These are phyloP conservation scores for Candida arabinofermentans DNA, from an alignment of 805 yeast species.

Conservation along the genomic window DNA sequence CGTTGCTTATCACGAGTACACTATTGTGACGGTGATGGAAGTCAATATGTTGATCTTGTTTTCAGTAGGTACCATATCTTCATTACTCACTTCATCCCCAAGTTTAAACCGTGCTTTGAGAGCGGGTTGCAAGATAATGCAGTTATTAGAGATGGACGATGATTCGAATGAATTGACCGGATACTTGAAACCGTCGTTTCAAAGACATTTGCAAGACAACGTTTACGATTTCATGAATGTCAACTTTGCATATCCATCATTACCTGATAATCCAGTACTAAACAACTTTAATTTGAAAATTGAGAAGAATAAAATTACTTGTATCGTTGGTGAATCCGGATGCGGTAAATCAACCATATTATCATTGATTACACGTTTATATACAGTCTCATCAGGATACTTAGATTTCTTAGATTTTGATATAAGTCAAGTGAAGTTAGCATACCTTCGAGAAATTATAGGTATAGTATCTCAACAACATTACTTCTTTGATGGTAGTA, in stretches of 20 bases:
- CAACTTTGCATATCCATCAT: conserved; percentile 44
- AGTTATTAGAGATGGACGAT: conserved; percentile 33
- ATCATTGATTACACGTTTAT: conserved; percentile 52
- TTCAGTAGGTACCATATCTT: conserved; percentile 61
- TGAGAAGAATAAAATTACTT: conserved; percentile 47
- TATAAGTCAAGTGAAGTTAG: conserved; percentile 41
- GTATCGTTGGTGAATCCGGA: conserved; percentile 84
- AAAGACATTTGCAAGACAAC: conserved; percentile 1
- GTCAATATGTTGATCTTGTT: conserved; percentile 72
- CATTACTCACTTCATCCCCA: conserved; percentile 64
- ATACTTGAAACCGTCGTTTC: conserved; percentile 23
- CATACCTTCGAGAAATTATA: conserved; percentile 47
- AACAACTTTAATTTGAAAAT: conserved; percentile 41
- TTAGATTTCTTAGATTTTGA: conserved; percentile 43
- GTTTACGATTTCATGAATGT: conserved; percentile 42
- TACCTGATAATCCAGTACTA: conserved; percentile 29
- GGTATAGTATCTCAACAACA: conserved; percentile 78
- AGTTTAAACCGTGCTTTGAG: conserved; percentile 76
- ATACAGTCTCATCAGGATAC: conserved; percentile 34
- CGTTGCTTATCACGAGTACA: conserved; percentile 56
- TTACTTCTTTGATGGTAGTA: conserved; percentile 65
- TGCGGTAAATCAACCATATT: conserved; percentile 84
- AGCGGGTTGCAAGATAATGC: conserved; percentile 54
- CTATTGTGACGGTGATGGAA: conserved; percentile 54
- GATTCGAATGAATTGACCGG: conserved; percentile 39